Conservation (phyloP, 768 basidiomycete genomes). For the Mycena crocata region DNA sequence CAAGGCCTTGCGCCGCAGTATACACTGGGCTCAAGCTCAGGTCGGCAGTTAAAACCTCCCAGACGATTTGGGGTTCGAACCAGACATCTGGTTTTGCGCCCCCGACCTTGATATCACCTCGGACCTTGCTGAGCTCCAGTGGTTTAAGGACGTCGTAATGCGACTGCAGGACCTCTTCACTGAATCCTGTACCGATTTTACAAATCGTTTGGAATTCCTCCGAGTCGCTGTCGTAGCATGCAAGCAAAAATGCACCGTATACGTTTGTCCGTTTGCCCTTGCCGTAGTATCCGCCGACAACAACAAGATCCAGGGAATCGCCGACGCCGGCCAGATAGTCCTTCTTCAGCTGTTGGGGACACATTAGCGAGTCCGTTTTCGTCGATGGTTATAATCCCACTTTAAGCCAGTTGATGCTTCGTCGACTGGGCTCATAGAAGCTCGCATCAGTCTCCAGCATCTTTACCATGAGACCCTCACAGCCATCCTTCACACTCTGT, state of each 20-base stretch:
- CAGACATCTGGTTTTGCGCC: constrained; percentile 97
- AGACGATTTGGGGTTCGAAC: constrained; percentile 97
- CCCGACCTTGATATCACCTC: constrained; percentile 89
- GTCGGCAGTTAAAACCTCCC: constrained; percentile 99
- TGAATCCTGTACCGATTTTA: constrained; percentile 99
- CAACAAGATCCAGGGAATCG: constrained; percentile 96
- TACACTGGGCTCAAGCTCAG: constrained; percentile 96
- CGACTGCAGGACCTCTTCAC: constrained; percentile 86
- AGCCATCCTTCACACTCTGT: constrained; percentile 97
- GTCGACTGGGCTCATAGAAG: constrained; percentile 93
- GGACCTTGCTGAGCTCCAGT: constrained; percentile 73
- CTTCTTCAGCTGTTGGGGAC: constrained; percentile 88
- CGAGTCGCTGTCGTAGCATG: constrained; percentile 94
- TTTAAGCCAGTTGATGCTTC: constrained; percentile 99
- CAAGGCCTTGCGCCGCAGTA: constrained; percentile 92
- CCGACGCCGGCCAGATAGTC: constrained; percentile 97
- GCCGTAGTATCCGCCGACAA: constrained; percentile 97
- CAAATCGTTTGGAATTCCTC: constrained; percentile 98
- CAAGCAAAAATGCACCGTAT: constrained; percentile 97
- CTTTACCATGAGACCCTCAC: constrained; percentile 99
- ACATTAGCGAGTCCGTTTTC: neutral
- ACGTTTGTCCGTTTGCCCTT: constrained; percentile 98
- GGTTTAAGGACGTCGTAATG: constrained; percentile 88
- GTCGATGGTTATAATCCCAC: constrained; percentile 49
- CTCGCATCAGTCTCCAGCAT: constrained; percentile 94